phyloP scores from a whole-genome alignment of 169 alveolate species.

The Eimeria sp. region DNA sequence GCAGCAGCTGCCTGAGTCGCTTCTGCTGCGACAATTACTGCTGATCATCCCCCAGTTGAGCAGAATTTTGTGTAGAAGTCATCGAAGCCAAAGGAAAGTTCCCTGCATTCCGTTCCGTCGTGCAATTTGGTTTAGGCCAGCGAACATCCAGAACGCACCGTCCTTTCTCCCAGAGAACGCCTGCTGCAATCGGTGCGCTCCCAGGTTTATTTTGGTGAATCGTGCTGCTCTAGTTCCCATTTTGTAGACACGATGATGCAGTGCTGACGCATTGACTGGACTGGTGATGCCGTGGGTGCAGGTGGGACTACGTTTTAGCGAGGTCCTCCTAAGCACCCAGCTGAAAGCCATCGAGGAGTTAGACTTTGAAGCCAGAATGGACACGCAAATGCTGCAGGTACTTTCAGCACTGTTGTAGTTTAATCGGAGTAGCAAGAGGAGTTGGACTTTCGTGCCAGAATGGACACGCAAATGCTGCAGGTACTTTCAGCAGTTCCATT shows the following conservation, averaged over 20 bases:
- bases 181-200: slow-evolving; percentile 89
- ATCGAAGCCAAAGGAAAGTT: not conserved
- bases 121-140: slow-evolving; percentile 35
- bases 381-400: slow-evolving; percentile 77
- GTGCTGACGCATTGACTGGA: not conserved
- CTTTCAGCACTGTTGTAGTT: not conserved
- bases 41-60: not conserved
- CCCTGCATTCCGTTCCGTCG: not conserved
- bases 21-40: not conserved
- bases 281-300: not conserved
- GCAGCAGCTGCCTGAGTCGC: not conserved
- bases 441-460: slow-evolving; percentile 66
- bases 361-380: slow-evolving; percentile 73
- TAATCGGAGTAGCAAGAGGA: slow-evolving; percentile 5
- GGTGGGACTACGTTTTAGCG: slow-evolving; percentile 81
- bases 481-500: slow-evolving; percentile 9
- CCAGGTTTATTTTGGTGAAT: not conserved
- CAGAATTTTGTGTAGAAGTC: not conserved
- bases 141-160: slow-evolving; percentile 88
- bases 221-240: not conserved
- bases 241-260: not conserved
- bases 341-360: slow-evolving; percentile 66
- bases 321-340: slow-evolving; percentile 48
- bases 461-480: slow-evolving; percentile 78
- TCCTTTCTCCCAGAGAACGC: slow-evolving; percentile 89